Conservation (phyloP, 2,329 filamentous ascomycete species). For the Graphilbum fragrans region DNA sequence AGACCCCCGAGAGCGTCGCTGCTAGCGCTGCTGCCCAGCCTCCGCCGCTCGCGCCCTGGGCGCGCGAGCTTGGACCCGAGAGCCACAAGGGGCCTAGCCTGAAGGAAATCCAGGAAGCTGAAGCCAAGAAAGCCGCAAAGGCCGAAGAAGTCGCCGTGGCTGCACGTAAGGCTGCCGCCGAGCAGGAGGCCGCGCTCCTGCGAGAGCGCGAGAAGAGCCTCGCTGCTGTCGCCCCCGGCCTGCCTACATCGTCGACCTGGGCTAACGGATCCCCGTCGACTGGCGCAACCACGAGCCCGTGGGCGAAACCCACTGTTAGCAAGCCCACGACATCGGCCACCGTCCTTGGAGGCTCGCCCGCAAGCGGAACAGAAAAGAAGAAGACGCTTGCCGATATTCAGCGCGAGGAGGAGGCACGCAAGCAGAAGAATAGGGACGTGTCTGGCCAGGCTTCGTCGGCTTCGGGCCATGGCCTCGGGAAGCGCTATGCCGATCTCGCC, state of each 20-base stretch:
- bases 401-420: slow-evolving; percentile 84
- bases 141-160: slow-evolving; percentile 71
- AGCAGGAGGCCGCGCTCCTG: slow-evolving; percentile 59
- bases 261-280: slow-evolving; percentile 63
- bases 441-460: slow-evolving; percentile 26
- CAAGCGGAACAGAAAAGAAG: slow-evolving; percentile 38
- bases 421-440: slow-evolving; percentile 55
- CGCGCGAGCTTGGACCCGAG: slow-evolving; percentile 64
- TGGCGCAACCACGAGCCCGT: slow-evolving; percentile 45
- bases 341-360: slow-evolving; percentile 15
- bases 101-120: slow-evolving; percentile 92
- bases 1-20: slow-evolving; percentile 50
- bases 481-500: slow-evolving; percentile 90
- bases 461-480: slow-evolving; percentile 37
- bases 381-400: slow-evolving; percentile 95
- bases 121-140: slow-evolving; percentile 85
- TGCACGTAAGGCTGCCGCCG: slow-evolving; percentile 62
- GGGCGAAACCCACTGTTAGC: slow-evolving; percentile 49
- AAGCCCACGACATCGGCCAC: slow-evolving; percentile 23
- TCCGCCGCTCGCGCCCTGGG: slow-evolving; percentile 85
- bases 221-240: slow-evolving; percentile 54
- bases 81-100: slow-evolving; percentile 76
- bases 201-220: slow-evolving; percentile 46
- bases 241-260: slow-evolving; percentile 86
- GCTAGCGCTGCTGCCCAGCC: slow-evolving; percentile 26